Percentiles rank a stretch among this genome's conserved stretches.
Evolutionary conservation across 495 filamentous ascomycete genomes (phyloP).

Genomic region (Aspergillus homomorphus): DNA sequence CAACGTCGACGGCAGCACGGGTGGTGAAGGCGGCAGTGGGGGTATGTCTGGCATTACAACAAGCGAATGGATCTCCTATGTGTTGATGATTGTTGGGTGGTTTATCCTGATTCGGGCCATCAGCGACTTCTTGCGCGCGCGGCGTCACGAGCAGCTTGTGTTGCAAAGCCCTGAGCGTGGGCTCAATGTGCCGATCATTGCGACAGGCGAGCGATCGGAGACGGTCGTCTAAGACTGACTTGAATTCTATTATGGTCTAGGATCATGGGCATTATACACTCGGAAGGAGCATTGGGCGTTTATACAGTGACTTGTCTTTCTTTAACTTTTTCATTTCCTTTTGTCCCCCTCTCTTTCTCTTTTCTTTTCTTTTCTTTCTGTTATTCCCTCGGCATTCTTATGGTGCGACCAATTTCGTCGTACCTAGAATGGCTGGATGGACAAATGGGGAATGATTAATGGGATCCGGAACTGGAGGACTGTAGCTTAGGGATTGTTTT

Average conservation of each 20-base stretch:
- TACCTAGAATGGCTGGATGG: background rate
- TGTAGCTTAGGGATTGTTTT: background rate
- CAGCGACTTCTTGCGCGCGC: slow-evolving; percentile 80
- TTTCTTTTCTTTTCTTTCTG: slow-evolving; percentile 16
- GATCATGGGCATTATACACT: slow-evolving; percentile 1
- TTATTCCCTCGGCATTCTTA: background rate
- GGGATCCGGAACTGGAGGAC: background rate
- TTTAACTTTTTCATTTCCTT: slow-evolving; percentile 6
- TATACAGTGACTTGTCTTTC: slow-evolving; percentile 20
- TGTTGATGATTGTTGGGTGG: slow-evolving; percentile 97
- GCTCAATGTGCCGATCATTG: slow-evolving; percentile 80
- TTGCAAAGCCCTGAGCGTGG: slow-evolving; percentile 92
- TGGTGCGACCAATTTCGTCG: background rate
- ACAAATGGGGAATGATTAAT: background rate
- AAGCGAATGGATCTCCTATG: slow-evolving; percentile 87
- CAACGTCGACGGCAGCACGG: slow-evolving; percentile 47
- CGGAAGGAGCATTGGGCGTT: slow-evolving; percentile 21
- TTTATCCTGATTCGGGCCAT: slow-evolving; percentile 91
- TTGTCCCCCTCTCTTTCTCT: background rate
- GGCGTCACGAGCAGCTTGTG: slow-evolving; percentile 88
- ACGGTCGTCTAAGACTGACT: slow-evolving; percentile 63
- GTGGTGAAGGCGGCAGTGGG: slow-evolving; percentile 36
- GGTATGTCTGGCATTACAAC: slow-evolving; percentile 53
- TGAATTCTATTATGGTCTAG: slow-evolving; percentile 10
- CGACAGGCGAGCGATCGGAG: slow-evolving; percentile 80